These are phyloP conservation scores for Mycena vitilis DNA, from an alignment of 768 basidiomycete species.

Conservation along the genomic window DNA sequence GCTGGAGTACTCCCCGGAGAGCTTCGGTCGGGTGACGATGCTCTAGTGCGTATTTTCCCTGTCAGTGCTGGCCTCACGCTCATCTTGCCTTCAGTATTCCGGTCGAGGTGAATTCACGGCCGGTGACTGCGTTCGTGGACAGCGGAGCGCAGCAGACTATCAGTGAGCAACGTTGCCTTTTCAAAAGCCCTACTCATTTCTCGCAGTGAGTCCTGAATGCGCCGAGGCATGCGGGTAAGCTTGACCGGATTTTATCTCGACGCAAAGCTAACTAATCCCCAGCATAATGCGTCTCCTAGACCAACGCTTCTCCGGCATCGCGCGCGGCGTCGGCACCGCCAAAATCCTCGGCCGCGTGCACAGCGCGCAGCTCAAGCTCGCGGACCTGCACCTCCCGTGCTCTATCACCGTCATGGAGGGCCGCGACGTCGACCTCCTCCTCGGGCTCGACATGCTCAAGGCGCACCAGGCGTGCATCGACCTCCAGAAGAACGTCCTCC, in stretches of 20 bases:
- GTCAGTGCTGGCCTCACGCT: not conserved
- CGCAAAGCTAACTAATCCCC: conserved; percentile 48
- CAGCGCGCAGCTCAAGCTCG: conserved; percentile 90
- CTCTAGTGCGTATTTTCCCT: conserved; percentile 77
- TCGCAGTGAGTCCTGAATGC: conserved; percentile 87
- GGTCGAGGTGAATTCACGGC: conserved; percentile 91
- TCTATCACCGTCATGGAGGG: conserved; percentile 98
- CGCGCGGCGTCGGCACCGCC: conserved; percentile 94
- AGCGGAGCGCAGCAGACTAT: conserved; percentile 98
- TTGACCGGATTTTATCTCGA: not conserved
- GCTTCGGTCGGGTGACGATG: conserved; percentile 96
- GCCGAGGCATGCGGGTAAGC: conserved; percentile 83
- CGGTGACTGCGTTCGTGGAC: conserved; percentile 97
- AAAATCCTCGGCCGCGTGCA: conserved; percentile 95
- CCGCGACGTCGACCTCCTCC: conserved; percentile 91
- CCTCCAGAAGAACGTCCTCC: conserved; percentile 86
- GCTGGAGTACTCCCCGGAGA: conserved; percentile 91
- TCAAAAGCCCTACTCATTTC: conserved; percentile 5
- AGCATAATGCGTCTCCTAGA: conserved; percentile 94
- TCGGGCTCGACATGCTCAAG: conserved; percentile 99
- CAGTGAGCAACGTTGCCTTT: conserved; percentile 64
- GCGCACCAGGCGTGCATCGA: conserved; percentile 98
- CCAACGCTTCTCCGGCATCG: conserved; percentile 87
- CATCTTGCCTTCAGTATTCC: conserved; percentile 69
- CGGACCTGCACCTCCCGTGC: conserved; percentile 87